Conservation (phyloP, 1,284 basidiomycete species). For the Microbotryum saponariae region DNA sequence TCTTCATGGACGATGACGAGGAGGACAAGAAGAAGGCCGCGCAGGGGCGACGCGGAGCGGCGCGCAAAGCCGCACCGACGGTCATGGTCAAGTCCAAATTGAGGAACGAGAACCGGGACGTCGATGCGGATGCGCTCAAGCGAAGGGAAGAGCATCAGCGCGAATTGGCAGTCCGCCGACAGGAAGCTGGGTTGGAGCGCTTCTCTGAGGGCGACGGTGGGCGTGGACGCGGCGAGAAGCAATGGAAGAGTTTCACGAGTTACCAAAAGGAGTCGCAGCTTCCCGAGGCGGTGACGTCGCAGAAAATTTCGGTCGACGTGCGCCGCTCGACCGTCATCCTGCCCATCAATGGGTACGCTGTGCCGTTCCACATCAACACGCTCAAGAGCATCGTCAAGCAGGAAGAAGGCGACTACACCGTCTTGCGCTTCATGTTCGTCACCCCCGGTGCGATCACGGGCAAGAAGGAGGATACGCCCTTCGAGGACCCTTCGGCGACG, state of each 20-base stretch:
- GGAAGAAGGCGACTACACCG: conserved; percentile 91
- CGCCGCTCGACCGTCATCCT: conserved; percentile 82
- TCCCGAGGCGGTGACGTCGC: conserved; percentile 66
- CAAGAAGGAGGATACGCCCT: conserved; percentile 98
- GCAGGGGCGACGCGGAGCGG: conserved; percentile 47
- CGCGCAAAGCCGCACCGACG: conserved; percentile 18
- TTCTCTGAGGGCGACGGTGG: conserved; percentile 65
- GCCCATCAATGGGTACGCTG: conserved; percentile 89
- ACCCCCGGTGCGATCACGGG: conserved; percentile 95
- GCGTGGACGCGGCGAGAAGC: conserved; percentile 59
- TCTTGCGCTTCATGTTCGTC: conserved; percentile 95
- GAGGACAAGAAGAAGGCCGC: conserved; percentile 46
- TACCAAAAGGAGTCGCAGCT: conserved; percentile 90
- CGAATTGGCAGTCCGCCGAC: conserved; percentile 70
- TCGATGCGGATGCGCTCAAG: conserved; percentile 58
- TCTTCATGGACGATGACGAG: conserved; percentile 56
- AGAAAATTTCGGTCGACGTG: conserved; percentile 83
- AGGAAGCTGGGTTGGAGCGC: conserved; percentile 72
- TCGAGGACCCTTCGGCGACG: conserved; percentile 93
- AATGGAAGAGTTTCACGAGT: conserved; percentile 92
- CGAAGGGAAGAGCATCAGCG: conserved; percentile 79
- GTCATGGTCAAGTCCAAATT: conserved; percentile 56
- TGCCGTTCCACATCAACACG: conserved; percentile 97
- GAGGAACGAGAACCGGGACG: conserved; percentile 66
- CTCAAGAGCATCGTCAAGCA: conserved; percentile 98